Percentiles rank a stretch among this genome's conserved stretches.
These are phyloP conservation scores for Pseudevernia furfuracea DNA, from an alignment of 495 filamentous ascomycete species.

Conservation along the genomic window DNA sequence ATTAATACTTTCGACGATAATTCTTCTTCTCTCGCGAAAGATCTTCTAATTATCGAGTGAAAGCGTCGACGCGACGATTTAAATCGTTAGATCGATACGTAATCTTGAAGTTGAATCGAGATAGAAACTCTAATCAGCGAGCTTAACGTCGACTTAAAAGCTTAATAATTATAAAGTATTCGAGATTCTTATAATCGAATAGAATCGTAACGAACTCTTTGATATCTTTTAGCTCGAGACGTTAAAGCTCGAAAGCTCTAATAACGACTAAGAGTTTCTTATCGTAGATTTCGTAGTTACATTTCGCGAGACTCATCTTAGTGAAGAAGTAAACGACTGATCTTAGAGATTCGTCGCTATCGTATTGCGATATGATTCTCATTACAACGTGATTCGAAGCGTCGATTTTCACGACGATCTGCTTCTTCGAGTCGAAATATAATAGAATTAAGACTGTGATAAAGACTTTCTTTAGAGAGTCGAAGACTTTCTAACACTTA, in stretches of 20 bases:
- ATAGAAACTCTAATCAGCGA: constrained; percentile 25
- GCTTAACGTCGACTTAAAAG: constrained; percentile 26
- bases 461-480: constrained; percentile 16
- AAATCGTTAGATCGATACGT: constrained; percentile 21
- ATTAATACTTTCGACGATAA: background rate
- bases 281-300: constrained; percentile 29
- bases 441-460: constrained; percentile 2
- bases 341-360: background rate
- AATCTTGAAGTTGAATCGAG: constrained; percentile 30
- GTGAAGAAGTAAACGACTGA: constrained; percentile 19
- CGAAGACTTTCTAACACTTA: constrained; percentile 20
- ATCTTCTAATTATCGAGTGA: constrained; percentile 9
- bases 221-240: constrained; percentile 19
- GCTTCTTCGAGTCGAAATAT: constrained; percentile 19
- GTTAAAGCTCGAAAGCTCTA: constrained; percentile 24
- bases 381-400: constrained; percentile 16
- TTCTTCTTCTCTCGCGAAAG: background rate
- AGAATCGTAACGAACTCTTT: constrained; percentile 12
- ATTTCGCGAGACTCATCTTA: constrained; percentile 16
- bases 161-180: constrained; percentile 28
- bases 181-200: constrained; percentile 25
- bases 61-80: constrained; percentile 13
- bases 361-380: constrained; percentile 5
- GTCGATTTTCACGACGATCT: constrained; percentile 19
- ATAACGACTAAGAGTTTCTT: constrained; percentile 29